Conservation (phyloP, 2,329 filamentous ascomycete genomes). For the Coniochaeta ligniaria region DNA sequence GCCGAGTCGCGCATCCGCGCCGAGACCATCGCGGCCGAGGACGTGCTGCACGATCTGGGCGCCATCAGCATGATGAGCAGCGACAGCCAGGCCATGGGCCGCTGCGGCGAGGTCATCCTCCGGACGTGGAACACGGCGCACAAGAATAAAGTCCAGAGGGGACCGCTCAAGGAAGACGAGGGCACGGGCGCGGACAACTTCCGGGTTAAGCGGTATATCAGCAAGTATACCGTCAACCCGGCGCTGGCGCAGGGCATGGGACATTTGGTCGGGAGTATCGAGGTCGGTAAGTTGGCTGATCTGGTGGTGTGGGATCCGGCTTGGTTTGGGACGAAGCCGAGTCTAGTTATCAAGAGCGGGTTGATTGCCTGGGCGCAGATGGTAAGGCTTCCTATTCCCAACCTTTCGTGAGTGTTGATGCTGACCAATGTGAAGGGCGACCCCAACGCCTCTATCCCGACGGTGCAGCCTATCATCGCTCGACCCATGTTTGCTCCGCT, state of each 20-base stretch:
- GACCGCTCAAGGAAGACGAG: conserved; percentile 67
- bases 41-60: conserved; percentile 88
- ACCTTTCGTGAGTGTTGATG: not conserved
- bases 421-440: conserved; percentile 50
- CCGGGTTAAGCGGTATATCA: conserved; percentile 84
- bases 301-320: conserved; percentile 79
- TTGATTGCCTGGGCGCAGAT: conserved; percentile 79
- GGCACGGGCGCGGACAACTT: conserved; percentile 81
- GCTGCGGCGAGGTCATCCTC: conserved; percentile 87
- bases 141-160: conserved; percentile 89
- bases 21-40: conserved; percentile 94
- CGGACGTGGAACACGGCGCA: conserved; percentile 96
- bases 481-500: conserved; percentile 79
- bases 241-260: conserved; percentile 85
- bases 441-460: conserved; percentile 79
- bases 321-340: conserved; percentile 83
- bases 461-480: conserved; percentile 75
- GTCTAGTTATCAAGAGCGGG: conserved; percentile 76
- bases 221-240: conserved; percentile 95
- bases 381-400: conserved; percentile 40
- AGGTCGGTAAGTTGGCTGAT: conserved; percentile 86
- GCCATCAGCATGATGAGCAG: conserved; percentile 98
- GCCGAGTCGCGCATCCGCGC: conserved; percentile 90
- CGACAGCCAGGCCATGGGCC: conserved; percentile 94
- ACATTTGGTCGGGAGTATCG: conserved; percentile 79